Conservation (phyloP, 148 eudicot genomes). For the Simmondsia chinensis region DNA sequence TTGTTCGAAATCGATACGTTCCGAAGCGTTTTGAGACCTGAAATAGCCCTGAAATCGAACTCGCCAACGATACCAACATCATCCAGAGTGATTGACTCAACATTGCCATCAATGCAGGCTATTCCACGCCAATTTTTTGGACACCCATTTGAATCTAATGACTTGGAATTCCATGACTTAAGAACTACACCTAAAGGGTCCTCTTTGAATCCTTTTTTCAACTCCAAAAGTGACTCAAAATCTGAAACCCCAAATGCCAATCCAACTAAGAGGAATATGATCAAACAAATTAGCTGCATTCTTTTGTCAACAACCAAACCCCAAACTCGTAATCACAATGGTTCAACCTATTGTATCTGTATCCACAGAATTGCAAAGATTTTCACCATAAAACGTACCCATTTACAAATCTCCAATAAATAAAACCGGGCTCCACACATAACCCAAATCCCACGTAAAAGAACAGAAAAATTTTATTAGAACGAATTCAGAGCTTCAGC, state of each 20-base stretch:
- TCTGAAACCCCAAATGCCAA: slow-evolving; percentile 37
- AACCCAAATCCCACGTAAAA: too few species aligned
- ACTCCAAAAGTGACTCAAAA: slow-evolving; percentile 36
- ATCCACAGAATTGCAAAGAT: too few species aligned
- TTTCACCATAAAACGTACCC: background rate
- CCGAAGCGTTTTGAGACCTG: slow-evolving; percentile 31
- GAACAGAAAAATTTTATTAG: too few species aligned
- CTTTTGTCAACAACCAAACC: slow-evolving; percentile 10
- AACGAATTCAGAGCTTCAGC: too few species aligned
- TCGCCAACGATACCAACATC: slow-evolving; percentile 39
- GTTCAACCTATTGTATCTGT: too few species aligned
- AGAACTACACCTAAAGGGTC: slow-evolving; percentile 31
- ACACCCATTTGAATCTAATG: slow-evolving; percentile 54
- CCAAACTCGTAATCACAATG: background rate
- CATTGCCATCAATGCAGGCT: slow-evolving; percentile 38
- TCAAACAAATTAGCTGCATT: slow-evolving; percentile 36
- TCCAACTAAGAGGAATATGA: slow-evolving; percentile 27
- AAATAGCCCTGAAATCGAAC: slow-evolving; percentile 30
- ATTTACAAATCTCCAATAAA: too few species aligned
- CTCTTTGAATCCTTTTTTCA: slow-evolving; percentile 40
- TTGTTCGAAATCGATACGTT: slow-evolving; percentile 52
- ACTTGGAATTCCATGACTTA: slow-evolving; percentile 46
- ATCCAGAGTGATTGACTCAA: slow-evolving; percentile 38
- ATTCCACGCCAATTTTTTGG: slow-evolving; percentile 56
- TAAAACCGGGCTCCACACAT: too few species aligned